Percentiles rank a stretch among this genome's conserved stretches.
Conservation (phyloP, 371 early-diverging fungal species). For the Umbelopsis sp. region DNA sequence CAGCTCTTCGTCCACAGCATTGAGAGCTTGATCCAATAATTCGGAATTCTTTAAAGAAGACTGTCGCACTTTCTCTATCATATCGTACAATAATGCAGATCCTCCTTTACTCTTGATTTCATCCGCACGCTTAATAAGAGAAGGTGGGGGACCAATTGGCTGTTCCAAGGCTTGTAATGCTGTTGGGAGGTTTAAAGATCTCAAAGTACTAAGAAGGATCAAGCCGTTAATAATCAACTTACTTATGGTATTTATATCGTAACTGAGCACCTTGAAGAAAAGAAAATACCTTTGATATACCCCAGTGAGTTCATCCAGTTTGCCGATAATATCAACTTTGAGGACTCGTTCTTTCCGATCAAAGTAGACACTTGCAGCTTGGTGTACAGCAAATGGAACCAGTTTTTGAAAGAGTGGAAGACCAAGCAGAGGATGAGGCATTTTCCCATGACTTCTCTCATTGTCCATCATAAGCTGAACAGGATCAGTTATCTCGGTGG, state of each 20-base stretch:
- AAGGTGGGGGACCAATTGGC: slow-evolving; percentile 73
- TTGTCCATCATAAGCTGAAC: slow-evolving; percentile 52
- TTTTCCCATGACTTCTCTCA: slow-evolving; percentile 38
- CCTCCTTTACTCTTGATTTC: slow-evolving; percentile 80
- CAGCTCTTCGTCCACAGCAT: slow-evolving; percentile 75
- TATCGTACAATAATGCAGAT: slow-evolving; percentile 55
- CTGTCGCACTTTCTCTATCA: slow-evolving; percentile 62
- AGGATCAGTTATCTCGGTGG: slow-evolving; percentile 43
- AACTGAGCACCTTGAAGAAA: no score
- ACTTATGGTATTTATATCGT: no score
- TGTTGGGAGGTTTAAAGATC: slow-evolving; percentile 72
- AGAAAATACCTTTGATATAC: slow-evolving; percentile 39
- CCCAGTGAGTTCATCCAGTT: slow-evolving; percentile 33
- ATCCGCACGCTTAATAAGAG: slow-evolving; percentile 66
- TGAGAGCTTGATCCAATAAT: slow-evolving; percentile 69
- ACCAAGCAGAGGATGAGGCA: slow-evolving; percentile 56
- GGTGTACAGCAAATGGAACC: slow-evolving; percentile 90
- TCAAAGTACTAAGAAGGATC: slow-evolving; percentile 47
- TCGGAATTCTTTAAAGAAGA: slow-evolving; percentile 52
- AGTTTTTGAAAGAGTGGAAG: slow-evolving; percentile 82
- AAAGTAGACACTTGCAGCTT: slow-evolving; percentile 84
- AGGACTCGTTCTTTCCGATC: slow-evolving; percentile 76
- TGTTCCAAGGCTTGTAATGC: slow-evolving; percentile 69
- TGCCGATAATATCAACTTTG: slow-evolving; percentile 46
- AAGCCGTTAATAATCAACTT: no score